These are phyloP conservation scores for Anthracocystis panici-leucophaei DNA, from an alignment of 1,284 basidiomycete genomes.

Conservation along the genomic window DNA sequence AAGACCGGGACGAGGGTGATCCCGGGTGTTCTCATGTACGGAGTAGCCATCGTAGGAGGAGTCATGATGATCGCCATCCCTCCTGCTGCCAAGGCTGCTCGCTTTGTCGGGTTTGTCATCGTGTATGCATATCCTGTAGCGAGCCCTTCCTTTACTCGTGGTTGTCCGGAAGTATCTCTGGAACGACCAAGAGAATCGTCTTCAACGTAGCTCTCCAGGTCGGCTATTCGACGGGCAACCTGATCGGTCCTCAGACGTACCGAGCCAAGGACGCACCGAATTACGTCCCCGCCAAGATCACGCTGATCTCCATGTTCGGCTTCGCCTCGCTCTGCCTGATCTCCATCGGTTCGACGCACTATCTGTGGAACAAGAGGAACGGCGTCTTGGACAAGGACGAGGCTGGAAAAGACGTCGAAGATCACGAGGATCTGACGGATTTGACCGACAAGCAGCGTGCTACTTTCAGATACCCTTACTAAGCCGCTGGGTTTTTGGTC, in stretches of 20 bases:
- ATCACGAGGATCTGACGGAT: conserved; percentile 61
- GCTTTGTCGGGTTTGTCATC: conserved; percentile 38
- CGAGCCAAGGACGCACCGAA: conserved; percentile 45
- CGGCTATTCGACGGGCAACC: conserved; percentile 62
- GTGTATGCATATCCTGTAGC: conserved; percentile 33
- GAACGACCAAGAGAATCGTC: conserved; percentile 64
- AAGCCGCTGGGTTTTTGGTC: neutral
- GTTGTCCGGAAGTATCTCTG: conserved; percentile 49
- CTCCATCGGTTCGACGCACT: conserved; percentile 50
- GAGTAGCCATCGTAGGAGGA: conserved; percentile 57
- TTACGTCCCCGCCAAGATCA: conserved; percentile 64
- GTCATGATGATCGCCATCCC: conserved; percentile 54
- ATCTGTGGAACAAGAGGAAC: conserved; percentile 57
- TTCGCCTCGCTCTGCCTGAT: conserved; percentile 44
- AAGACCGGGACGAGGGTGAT: conserved; percentile 48
- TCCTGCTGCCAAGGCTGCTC: conserved; percentile 23
- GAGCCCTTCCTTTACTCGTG: conserved; percentile 50
- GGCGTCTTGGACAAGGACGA: conserved; percentile 9
- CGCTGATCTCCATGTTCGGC: conserved; percentile 62
- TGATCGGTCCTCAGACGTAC: conserved; percentile 65
- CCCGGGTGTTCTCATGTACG: conserved; percentile 57
- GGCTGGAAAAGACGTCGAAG: conserved; percentile 8
- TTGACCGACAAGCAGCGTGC: conserved; percentile 65
- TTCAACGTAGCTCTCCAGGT: conserved; percentile 60
- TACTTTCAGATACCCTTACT: conserved; percentile 67